A percentile compares a stretch with the other conserved stretches of the same genome.
Conservation (phyloP, 768 basidiomycete genomes). For the Coprinopsis cinerea region DNA sequence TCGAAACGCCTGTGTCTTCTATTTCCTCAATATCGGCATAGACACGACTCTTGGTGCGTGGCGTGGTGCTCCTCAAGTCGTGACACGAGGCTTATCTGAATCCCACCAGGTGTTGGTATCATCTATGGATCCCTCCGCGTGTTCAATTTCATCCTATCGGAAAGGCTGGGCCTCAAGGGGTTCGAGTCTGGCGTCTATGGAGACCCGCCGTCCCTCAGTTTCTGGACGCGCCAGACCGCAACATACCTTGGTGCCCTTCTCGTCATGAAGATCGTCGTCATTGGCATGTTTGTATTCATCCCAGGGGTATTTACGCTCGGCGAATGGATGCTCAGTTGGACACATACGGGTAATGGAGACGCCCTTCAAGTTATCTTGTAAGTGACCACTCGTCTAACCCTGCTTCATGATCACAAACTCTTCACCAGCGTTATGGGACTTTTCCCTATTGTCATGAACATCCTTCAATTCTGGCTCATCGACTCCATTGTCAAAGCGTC, state of each 20-base stretch:
- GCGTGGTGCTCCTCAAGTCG: too few relatives aligned
- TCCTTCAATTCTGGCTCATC: constrained; percentile 92
- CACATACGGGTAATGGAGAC: constrained; percentile 53
- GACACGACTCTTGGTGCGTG: constrained; percentile 85
- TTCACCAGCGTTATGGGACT: constrained; percentile 75
- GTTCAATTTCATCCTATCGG: constrained; percentile 58
- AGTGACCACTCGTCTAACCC: constrained; percentile 33
- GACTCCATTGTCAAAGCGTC: constrained; percentile 88
- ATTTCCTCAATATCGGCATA: constrained; percentile 88
- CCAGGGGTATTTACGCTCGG: constrained; percentile 69
- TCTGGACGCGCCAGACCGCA: constrained; percentile 72
- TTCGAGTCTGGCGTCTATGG: constrained; percentile 89
- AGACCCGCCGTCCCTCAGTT: constrained; percentile 64
- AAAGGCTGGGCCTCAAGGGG: constrained; percentile 62
- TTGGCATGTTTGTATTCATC: constrained; percentile 64
- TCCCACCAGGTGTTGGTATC: constrained; percentile 68
- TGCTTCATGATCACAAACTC: background rate
- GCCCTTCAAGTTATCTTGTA: constrained; percentile 76
- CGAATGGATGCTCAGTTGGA: constrained; percentile 86
- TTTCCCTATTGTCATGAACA: constrained; percentile 85
- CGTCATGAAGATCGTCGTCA: constrained; percentile 89
- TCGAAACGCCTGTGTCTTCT: constrained; percentile 85
- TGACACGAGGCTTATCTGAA: too few relatives aligned
- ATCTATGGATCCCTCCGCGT: constrained; percentile 70
- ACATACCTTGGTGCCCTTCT: constrained; percentile 79